Percentiles rank a stretch among this genome's conserved stretches.
These are phyloP conservation scores for Populus trichocarpa DNA, from an alignment of 441 rosid species.

Conservation along the genomic window DNA sequence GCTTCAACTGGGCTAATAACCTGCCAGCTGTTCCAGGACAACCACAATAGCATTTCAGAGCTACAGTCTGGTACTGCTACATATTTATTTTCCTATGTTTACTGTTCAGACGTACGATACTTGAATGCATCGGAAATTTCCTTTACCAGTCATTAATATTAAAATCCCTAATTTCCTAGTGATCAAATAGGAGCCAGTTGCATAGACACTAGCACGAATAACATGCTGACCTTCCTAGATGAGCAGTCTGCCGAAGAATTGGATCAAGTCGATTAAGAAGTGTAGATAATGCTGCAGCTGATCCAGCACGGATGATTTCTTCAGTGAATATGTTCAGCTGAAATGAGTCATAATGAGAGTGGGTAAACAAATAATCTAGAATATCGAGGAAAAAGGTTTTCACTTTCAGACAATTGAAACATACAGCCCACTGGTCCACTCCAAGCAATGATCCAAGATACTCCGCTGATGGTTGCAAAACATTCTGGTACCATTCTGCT, in stretches of 20 bases:
- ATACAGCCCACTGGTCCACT: constrained; percentile 87
- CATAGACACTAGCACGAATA: constrained; percentile 3
- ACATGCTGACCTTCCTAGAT: constrained; percentile 83
- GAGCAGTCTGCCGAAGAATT: constrained; percentile 84
- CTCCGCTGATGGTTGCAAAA: constrained; percentile 94
- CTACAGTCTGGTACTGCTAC: constrained; percentile 11
- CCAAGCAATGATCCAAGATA: constrained; percentile 91
- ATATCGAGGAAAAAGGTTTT: not conserved
- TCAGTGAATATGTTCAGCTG: constrained; percentile 93
- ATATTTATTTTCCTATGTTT: constrained; percentile 4
- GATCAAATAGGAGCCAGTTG: not conserved
- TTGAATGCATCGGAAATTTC: not conserved
- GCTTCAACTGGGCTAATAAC: constrained; percentile 82
- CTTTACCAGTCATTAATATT: not conserved
- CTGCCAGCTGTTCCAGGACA: constrained; percentile 72
- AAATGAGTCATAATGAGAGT: constrained; percentile 9
- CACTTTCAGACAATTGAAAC: constrained; percentile 27
- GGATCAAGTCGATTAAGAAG: constrained; percentile 95
- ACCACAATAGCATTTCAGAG: constrained; percentile 27
- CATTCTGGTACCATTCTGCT: constrained; percentile 80
- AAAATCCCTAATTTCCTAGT: constrained; percentile 9
- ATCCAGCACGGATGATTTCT: constrained; percentile 96
- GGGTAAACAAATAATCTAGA: not conserved
- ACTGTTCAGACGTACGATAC: not conserved
- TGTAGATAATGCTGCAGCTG: constrained; percentile 87